Conservation (phyloP, 495 filamentous ascomycete genomes). For the Penicillium crystallinum region DNA sequence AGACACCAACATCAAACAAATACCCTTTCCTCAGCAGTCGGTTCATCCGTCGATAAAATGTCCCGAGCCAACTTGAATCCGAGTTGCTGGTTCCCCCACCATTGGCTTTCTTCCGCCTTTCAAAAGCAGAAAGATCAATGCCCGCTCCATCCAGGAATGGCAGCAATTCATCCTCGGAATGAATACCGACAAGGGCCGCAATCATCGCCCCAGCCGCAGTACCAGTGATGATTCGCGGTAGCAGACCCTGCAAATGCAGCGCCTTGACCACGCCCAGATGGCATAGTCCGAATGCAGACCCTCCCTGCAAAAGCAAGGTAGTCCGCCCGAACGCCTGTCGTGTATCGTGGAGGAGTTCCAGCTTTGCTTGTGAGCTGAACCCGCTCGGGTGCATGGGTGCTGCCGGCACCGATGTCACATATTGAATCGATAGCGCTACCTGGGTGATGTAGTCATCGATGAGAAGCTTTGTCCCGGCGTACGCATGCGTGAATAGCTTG, state of each 20-base stretch:
- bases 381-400: conserved; percentile 47
- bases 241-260: conserved; percentile 71
- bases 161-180: conserved; percentile 81
- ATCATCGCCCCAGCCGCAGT: conserved; percentile 89
- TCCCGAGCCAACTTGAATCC: conserved; percentile 46
- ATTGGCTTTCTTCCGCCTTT: conserved; percentile 26
- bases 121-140: conserved; percentile 80
- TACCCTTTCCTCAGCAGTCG: conserved; percentile 71
- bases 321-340: conserved; percentile 85
- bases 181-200: conserved; percentile 82
- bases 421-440: conserved; percentile 71
- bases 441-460: conserved; percentile 90
- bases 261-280: conserved; percentile 91
- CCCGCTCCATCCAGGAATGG: conserved; percentile 68
- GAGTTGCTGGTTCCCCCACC: conserved; percentile 1
- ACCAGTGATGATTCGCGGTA: conserved; percentile 87
- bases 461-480: conserved; percentile 82
- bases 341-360: conserved; percentile 85
- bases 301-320: conserved; percentile 83
- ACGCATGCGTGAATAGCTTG: conserved; percentile 79
- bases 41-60: conserved; percentile 53
- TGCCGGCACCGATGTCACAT: conserved; percentile 69
- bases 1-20: conserved; percentile 73
- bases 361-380: conserved; percentile 76
- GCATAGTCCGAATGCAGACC: conserved; percentile 86